Conservation (phyloP, 2,329 filamentous ascomycete species). For the Cercospora brassicicola region DNA sequence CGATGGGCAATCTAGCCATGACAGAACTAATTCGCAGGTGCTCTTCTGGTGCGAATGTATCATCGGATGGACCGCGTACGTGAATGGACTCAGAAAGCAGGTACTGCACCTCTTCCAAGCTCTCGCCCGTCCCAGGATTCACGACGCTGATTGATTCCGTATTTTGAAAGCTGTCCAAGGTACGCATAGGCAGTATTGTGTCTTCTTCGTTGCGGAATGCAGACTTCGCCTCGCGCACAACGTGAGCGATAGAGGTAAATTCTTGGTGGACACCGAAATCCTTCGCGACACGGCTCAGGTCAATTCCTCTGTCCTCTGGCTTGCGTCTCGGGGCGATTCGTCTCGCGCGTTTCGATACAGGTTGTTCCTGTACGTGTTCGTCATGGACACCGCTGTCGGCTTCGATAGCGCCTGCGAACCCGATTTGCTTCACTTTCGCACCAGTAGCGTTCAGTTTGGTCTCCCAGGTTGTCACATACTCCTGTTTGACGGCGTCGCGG, state of each 20-base stretch:
- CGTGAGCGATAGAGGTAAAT: background rate
- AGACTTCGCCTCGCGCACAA: slow-evolving; percentile 30
- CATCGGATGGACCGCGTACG: background rate
- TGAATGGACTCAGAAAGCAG: background rate
- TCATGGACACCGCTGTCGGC: background rate
- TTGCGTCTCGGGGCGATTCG: background rate
- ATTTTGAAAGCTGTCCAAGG: slow-evolving; percentile 11
- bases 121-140: background rate
- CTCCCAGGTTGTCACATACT: background rate
- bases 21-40: background rate
- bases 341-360: background rate
- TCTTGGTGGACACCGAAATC: background rate
- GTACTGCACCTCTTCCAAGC: background rate
- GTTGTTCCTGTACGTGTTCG: background rate
- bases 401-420: background rate
- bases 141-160: background rate
- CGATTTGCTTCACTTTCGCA: background rate
- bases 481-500: background rate
- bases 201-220: slow-evolving; percentile 30
- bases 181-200: slow-evolving; percentile 13
- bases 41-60: background rate
- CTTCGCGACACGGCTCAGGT: background rate
- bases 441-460: background rate
- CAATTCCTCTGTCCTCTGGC: background rate
- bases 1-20: background rate